Evolutionary conservation across 768 basidiomycete genomes (phyloP), one percentile per base, ranked within the genome.

Genomic region (Fomitopsis pulvina): DNA sequence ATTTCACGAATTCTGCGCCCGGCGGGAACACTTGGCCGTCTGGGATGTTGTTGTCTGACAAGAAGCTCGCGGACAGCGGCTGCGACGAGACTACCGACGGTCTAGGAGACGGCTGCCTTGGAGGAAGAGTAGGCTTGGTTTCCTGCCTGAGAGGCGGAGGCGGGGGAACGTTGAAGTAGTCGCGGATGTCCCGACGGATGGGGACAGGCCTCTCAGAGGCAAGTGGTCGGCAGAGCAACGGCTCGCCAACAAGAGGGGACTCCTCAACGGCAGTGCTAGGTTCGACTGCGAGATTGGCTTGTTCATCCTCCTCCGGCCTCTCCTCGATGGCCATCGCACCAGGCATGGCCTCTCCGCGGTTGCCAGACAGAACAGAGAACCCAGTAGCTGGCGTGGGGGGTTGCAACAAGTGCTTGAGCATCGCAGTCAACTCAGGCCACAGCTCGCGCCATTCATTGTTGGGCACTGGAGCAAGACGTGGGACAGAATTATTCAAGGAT

Each of bases 1-100:
- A 80, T 66, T 92, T 92, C 48, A 90, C 77, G 58, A 92, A 93
- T 62, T 87, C 87, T 0, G 87, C 87, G 28, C 90, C 90, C 6
- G 87, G 81, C 26, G 87, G 87, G 61, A 92, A 85, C 43, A 76
- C 59, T 21, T 89, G 86, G 0, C 88, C 89, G 56, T 86, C 83
- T 3, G 77, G 71, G 44, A 88, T 82, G 28, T 86, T 90, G 34
- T 81, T 72, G 60, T 91, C 85, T 29, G 72, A 71, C 5, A 90
- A 52, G 52, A 83, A 83, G 4, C 68, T 68, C 3, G 86, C 85
- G 30, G 71, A 71, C 51, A 85, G 60, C 18, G 65, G 58, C 2
- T 49, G 41, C 14, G 47, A 41, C 4, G 30, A 22, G 5, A 18
- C 40, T 22, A 29, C 22, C 24, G 57, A 34, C 38, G 44, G 45